Base-by-base conservation (phyloP, 225 moss, liverwort and hornwort species). In the Pleurozium schreberi region DNA sequence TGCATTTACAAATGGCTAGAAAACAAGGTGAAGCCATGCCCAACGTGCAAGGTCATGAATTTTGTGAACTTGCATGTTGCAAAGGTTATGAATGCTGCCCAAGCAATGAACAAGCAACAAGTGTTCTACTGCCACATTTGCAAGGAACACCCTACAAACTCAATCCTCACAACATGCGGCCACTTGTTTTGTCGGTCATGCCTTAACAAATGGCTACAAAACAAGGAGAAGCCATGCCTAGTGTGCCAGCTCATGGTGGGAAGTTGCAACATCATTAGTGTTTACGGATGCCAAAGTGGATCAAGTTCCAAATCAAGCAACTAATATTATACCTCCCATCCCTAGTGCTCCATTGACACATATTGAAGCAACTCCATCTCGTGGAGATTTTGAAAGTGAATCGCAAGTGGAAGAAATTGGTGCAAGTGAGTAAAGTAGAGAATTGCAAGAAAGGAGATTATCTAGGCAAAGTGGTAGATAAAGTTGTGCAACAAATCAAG, bases 41-140 rank as follows among this genome's bases (percentile, higher is more conserved):
- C 23, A 8, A 23, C 23, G 59, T 59, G 59, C 23, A 59, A 59
- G 59, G 59, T 59, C 59, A 73, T 45, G 73, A 11, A 30, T 45
- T 10, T 0, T 3, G 4, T 30, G 6, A 73, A 10, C 30, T 45
- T 0, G 0, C 0, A 30, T 2, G 1, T 6, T 6, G 73, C 28
- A 0, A 73, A 73, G 45, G 18, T 45, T 18, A 6, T 73, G 28
- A 12, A 30, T 45, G 18, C 18, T 73, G 30, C 45, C 45, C 45
- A 73, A 14, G 6, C 45, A 27, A 10, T 30, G 10, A 30, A 7
- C 0, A 7, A 68, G n/a, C 22, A 68, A 68, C 22, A 68, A 30
- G 18, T 73, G 3, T 73, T 73, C 28, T 17, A 30, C 0, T 73
- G 45, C 45, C 45, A 28, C 30, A 73, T 73, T 71, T 33, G 33